These are phyloP conservation scores for Xylaria sp. DNA, from an alignment of 2,329 filamentous ascomycete species.

Conservation along the genomic window DNA sequence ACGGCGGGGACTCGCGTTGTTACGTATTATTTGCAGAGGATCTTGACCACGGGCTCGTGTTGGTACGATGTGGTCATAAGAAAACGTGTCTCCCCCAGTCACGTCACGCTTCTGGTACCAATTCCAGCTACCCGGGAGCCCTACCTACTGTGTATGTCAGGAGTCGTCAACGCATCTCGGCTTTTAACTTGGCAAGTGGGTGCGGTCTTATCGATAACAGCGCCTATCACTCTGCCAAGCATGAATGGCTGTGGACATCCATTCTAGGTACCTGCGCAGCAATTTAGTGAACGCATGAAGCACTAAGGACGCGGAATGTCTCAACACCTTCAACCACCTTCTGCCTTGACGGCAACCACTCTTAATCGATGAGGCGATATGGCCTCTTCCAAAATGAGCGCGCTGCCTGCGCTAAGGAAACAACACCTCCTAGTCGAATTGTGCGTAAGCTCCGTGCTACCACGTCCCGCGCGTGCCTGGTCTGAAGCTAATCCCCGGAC, in stretches of 20 bases:
- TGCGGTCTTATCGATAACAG: conserved; percentile 20
- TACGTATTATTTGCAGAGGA: not conserved
- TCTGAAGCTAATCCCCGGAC: conserved; percentile 31
- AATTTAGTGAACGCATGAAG: conserved; percentile 16
- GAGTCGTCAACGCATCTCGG: not conserved
- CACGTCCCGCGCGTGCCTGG: not conserved
- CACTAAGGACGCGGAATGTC: conserved; percentile 15
- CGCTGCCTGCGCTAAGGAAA: conserved; percentile 62
- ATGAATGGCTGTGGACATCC: not conserved
- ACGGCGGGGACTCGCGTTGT: no score
- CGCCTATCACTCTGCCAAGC: not conserved
- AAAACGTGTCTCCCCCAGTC: not conserved
- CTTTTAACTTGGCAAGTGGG: conserved; percentile 5
- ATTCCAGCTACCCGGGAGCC: conserved; percentile 9
- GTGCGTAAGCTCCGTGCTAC: conserved; percentile 51
- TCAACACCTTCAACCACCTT: conserved; percentile 13
- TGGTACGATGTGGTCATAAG: not conserved
- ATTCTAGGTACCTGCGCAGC: not conserved
- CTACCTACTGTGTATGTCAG: not conserved
- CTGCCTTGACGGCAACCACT: conserved; percentile 12
- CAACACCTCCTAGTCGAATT: conserved; percentile 83
- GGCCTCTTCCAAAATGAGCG: conserved; percentile 48
- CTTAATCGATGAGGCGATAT: conserved; percentile 37
- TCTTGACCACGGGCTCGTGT: no score
- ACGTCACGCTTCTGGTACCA: not conserved